Evolutionary conservation across 176 grass and related monocot species (phyloP), one percentile per base, ranked within the genome.

Genomic region (Avena atlantica): DNA sequence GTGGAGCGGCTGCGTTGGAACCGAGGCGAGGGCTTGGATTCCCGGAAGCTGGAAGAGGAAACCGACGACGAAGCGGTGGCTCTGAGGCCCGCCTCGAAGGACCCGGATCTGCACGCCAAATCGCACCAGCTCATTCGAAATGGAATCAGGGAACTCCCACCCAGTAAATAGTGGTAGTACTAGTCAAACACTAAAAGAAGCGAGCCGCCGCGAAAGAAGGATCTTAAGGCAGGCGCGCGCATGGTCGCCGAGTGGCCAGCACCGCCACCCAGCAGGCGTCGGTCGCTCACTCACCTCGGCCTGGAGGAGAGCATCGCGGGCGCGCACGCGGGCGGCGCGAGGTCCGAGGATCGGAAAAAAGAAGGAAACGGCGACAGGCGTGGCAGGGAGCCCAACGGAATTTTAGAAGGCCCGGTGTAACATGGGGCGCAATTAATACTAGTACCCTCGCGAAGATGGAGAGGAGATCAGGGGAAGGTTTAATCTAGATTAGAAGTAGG

Each of bases 71-170:
- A 23, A 24, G 64, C 27, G 64, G 8, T 67, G 13, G 68, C 49
- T 82, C 85, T 83, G 52, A 89, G 87, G 2, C 81, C 89, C 60
- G 89, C 90, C 83, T 91, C 84, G 76, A 69, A 90, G 62, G 88
- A 90, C 9, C 91, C 88, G 83, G 80, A 91, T 90, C 86, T 88
- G 90, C 86, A 84, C 21, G 78, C 78, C 47, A 78, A 81, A 88
- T 88, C 86, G 51, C 51, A 53, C 78, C 83, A 88, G 78, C 78
- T 88, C 78, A 88, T 86, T 10, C 11, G 65, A 65, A 83, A 76
- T 12, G 53, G 55, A 81, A 78, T 86, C 71, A 64, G 7, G 11
- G 25, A 31, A 8, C 9, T 2, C 2, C 2, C n/a, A 42, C 6
- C 6, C 6, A 42, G 40, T 84, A 93, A 93, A 87, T 82, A 76